Percentiles rank a stretch among this genome's conserved stretches.
phyloP scores from a whole-genome alignment of 345 rosid species.

The Ailanthus altissimus region DNA sequence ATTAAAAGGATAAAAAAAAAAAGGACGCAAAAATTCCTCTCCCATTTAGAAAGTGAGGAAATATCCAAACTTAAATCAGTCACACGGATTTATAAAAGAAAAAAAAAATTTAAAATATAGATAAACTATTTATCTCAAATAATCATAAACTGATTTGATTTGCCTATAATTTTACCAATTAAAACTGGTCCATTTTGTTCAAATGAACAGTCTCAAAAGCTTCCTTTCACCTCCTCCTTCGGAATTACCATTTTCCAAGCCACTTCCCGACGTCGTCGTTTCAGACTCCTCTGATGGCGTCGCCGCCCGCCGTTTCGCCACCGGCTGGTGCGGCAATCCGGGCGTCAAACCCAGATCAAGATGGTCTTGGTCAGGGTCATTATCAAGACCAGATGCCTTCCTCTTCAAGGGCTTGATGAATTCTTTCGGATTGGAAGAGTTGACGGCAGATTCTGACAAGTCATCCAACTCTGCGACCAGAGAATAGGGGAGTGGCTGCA shows the following conservation, averaged over 20 bases:
- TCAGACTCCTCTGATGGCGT: slow-evolving; percentile 57
- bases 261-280: slow-evolving; percentile 36
- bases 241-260: neutral
- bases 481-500: slow-evolving; percentile 45
- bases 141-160: no score
- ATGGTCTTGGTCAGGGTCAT: neutral
- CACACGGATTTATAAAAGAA: neutral
- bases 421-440: neutral
- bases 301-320: slow-evolving; percentile 25
- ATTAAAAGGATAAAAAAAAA: no score
- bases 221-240: slow-evolving; percentile 27
- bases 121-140: no score
- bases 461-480: slow-evolving; percentile 21
- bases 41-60: neutral
- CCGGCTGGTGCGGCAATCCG: slow-evolving; percentile 21
- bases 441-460: slow-evolving; percentile 15
- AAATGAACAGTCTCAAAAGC: slow-evolving; percentile 43
- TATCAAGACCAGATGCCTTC: slow-evolving; percentile 25
- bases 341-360: slow-evolving; percentile 30
- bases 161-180: no score
- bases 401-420: slow-evolving; percentile 1
- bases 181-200: neutral
- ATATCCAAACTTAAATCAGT: neutral
- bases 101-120: no score
- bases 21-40: neutral